Percentiles rank a stretch among this genome's conserved stretches.
Evolutionary conservation across 768 basidiomycete genomes (phyloP).

Genomic region (Hirschioporus abietinus): DNA sequence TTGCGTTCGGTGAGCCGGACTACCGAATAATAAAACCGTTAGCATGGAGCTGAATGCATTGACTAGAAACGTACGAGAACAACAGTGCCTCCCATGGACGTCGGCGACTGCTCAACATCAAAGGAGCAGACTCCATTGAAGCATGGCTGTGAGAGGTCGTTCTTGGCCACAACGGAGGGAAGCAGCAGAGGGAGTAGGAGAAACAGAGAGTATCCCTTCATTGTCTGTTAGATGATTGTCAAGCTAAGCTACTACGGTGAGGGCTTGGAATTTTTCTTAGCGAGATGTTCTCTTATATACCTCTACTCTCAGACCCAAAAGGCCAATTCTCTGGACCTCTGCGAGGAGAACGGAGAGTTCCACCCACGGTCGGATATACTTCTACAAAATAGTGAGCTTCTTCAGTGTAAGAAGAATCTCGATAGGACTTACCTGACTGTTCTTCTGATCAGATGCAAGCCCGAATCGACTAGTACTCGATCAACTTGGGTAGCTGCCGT

Average conservation of each 20-base stretch:
- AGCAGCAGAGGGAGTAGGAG: background rate
- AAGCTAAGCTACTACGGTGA: too few relatives aligned
- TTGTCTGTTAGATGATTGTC: background rate
- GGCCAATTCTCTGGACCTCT: too few relatives aligned
- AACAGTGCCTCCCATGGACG: background rate
- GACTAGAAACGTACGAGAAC: background rate
- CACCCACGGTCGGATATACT: background rate
- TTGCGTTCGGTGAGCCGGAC: slow-evolving; percentile 6
- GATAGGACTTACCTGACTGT: background rate
- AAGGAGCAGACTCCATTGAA: slow-evolving; percentile 1
- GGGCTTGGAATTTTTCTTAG: too few relatives aligned
- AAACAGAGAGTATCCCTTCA: background rate
- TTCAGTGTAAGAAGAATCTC: background rate
- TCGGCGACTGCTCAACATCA: background rate
- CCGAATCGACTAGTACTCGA: background rate
- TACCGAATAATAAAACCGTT: background rate
- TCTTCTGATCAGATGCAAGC: background rate
- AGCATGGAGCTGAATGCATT: background rate
- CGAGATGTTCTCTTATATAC: too few relatives aligned
- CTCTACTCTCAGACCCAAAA: too few relatives aligned
- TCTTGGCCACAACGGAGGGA: background rate
- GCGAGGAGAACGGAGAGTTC: too few relatives aligned
- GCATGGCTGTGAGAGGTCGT: background rate
- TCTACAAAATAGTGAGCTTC: background rate
- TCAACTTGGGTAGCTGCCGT: background rate